Evolutionary conservation across 768 basidiomycete genomes (phyloP), one percentile per base, ranked within the genome.

Genomic region (Macrolepiota albuminosa): DNA sequence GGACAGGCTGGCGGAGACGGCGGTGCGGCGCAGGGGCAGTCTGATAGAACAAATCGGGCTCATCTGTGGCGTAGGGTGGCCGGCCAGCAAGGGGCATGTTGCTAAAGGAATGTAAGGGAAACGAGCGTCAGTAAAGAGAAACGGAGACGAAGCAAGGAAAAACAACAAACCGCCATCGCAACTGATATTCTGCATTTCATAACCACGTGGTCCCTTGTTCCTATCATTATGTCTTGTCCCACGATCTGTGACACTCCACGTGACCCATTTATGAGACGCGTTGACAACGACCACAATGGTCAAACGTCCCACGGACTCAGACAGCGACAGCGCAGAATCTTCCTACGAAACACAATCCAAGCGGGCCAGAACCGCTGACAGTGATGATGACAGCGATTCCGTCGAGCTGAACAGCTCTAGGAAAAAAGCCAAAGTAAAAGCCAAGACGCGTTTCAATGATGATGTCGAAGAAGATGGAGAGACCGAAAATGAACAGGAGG

Each of bases 61-160:
- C 81, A 73, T 89, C 84, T 40, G 85, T 87, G 49, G 85, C 87
- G 68, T 81, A 88, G 31, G 86, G 85, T 13, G 86, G 85, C 72
- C 76, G 78, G 61, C 84, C 83, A 70, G 84, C 84, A 61, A 85
- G 75, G 56, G 84, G 77, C 26, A 81, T 69, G 72, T 76, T 75
- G 57, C 55, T 52, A 58, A 60, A 64, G 63, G 66, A 61, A 67
- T 60, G 63, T 56, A 65, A 45, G 37, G 18, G 14, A 54, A 54
- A 54, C 29, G 52, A 53, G 37, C 37, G 34, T 45, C 40, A 61
- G 64, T 64, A 66, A 64, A 62, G 62, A 66, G 62, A 57, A 43
- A 59, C 63, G 18, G 33, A 18, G 54, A 39, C 45, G 47, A 43
- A 40, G 26, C 29, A 42, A 45, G 50, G 57, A 37, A 42, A 40